Evolutionary conservation across 2,329 filamentous ascomycete genomes (phyloP).

Genomic region (Penicillium sp.): DNA sequence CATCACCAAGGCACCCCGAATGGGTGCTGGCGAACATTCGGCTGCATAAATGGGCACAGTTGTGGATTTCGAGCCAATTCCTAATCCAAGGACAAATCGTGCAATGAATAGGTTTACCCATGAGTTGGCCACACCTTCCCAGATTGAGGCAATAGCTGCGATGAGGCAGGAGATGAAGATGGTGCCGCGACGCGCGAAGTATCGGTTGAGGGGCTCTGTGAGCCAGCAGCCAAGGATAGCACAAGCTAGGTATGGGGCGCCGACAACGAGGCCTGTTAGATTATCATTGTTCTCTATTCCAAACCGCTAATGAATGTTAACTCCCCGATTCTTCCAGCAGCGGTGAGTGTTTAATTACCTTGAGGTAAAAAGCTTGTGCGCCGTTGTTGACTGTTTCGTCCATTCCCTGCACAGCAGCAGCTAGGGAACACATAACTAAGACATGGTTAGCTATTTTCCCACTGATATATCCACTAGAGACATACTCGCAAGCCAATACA

Average conservation of each 20-base stretch:
- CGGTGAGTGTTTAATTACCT: slow-evolving; percentile 14
- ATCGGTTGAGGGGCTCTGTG: slow-evolving; percentile 49
- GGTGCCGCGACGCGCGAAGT: slow-evolving; percentile 47
- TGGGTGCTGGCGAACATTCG: neutral
- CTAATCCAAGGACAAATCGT: slow-evolving; percentile 45
- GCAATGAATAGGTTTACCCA: slow-evolving; percentile 47
- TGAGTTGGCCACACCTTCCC: slow-evolving; percentile 44
- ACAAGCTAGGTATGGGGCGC: slow-evolving; percentile 48
- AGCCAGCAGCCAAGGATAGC: slow-evolving; percentile 51
- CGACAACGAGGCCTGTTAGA: slow-evolving; percentile 46
- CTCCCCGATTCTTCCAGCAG: neutral
- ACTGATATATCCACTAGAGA: neutral
- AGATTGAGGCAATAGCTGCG: slow-evolving; percentile 43
- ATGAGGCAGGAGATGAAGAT: slow-evolving; percentile 47
- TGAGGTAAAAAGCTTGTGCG: slow-evolving; percentile 40
- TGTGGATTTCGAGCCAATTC: slow-evolving; percentile 45
- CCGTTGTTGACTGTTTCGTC: slow-evolving; percentile 54
- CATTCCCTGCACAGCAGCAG: slow-evolving; percentile 57
- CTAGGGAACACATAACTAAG: slow-evolving; percentile 52
- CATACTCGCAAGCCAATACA: slow-evolving; percentile 50
- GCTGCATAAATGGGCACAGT: slow-evolving; percentile 29
- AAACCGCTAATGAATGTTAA: slow-evolving; percentile 10
- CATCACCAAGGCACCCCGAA: neutral
- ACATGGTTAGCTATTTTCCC: slow-evolving; percentile 9
- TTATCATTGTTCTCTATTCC: slow-evolving; percentile 27